A percentile compares a stretch with the other conserved stretches of the same genome.
phyloP scores from a whole-genome alignment of 2,329 filamentous ascomycete species.

The Colletotrichum godetiae region DNA sequence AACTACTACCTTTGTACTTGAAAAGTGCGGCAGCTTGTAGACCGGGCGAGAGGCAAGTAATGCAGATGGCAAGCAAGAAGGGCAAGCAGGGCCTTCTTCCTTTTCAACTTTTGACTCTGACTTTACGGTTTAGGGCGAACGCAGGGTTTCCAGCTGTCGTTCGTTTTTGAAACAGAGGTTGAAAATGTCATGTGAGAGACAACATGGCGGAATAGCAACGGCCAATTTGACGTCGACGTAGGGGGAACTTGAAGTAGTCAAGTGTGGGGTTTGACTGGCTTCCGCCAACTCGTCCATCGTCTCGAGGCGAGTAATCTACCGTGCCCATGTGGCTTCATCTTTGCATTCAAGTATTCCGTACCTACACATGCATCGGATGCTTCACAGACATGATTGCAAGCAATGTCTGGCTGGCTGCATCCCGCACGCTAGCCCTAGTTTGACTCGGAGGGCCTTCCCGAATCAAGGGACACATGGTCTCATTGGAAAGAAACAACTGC shows the following conservation, averaged over 20 bases:
- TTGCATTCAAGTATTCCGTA: not conserved
- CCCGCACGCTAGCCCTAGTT: constrained; percentile 6
- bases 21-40: too few relatives aligned
- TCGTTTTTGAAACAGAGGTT: not conserved
- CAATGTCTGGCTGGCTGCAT: not conserved
- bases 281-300: not conserved
- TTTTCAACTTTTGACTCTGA: too few relatives aligned
- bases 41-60: too few relatives aligned
- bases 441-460: not conserved
- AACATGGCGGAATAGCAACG: not conserved
- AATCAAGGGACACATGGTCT: not conserved
- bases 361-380: not conserved
- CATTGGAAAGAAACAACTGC: not conserved
- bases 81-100: too few relatives aligned
- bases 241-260: not conserved
- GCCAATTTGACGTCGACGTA: not conserved
- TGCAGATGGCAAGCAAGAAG: not conserved
- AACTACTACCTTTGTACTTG: too few relatives aligned
- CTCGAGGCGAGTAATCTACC: not conserved
- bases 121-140: too few relatives aligned
- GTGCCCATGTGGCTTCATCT: constrained; percentile 1
- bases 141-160: not conserved
- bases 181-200: not conserved
- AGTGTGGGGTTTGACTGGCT: not conserved
- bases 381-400: constrained; percentile 14